Conservation (phyloP, 2,329 filamentous ascomycete species). For the Penicillium sp. region DNA sequence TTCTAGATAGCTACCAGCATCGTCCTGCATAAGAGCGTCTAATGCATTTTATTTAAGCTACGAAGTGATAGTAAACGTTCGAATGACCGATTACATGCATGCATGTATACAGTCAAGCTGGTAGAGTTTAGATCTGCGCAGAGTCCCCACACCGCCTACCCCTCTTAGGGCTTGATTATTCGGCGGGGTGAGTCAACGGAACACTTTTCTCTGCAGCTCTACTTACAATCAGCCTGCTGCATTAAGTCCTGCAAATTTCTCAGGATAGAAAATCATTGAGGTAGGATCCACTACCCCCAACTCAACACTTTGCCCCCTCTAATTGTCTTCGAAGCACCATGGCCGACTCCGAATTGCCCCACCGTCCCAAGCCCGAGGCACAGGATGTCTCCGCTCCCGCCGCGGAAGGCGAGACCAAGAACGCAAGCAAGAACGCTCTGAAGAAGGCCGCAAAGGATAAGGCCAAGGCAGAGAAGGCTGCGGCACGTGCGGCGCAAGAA, state of each 20-base stretch:
- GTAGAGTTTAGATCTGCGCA: neutral
- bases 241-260: conserved; percentile 4
- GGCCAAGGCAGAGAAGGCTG: conserved; percentile 80
- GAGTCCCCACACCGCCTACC: conserved; percentile 19
- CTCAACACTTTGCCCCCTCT: neutral
- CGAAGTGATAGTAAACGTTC: neutral
- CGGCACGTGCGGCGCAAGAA: conserved; percentile 68
- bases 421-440: conserved; percentile 69
- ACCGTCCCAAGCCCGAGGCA: conserved; percentile 42
- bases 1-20: neutral
- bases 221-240: conserved; percentile 6
- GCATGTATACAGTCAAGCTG: neutral
- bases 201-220: conserved; percentile 10
- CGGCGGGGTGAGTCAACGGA: conserved; percentile 36
- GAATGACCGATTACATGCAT: neutral
- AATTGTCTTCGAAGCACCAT: conserved; percentile 26
- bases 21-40: neutral
- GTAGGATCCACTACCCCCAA: conserved; percentile 10
- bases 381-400: conserved; percentile 29
- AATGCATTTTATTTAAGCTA: neutral
- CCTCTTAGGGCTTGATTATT: conserved; percentile 33
- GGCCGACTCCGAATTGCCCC: conserved; percentile 43
- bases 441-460: conserved; percentile 90
- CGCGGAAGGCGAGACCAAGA: conserved; percentile 40
- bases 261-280: conserved; percentile 22